Conservation (phyloP, 805 yeast genomes). For the Yarrowia keelungensis region DNA sequence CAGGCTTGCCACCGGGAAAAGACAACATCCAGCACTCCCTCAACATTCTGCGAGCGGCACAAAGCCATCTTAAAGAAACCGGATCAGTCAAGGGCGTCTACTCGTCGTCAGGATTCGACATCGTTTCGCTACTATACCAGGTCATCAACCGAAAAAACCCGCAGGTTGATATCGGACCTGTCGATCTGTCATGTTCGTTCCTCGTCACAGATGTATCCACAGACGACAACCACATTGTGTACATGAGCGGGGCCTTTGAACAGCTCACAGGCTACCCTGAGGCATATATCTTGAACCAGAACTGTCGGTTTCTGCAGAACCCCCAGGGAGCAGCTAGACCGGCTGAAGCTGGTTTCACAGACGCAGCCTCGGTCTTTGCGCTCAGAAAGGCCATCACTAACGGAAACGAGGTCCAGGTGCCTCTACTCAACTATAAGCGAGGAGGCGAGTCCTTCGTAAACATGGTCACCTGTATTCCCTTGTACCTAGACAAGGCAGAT, state of each 20-base stretch:
- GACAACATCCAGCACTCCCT: conserved; percentile 29
- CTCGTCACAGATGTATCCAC: conserved; percentile 22
- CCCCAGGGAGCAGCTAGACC: conserved; percentile 19
- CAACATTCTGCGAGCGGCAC: conserved; percentile 30
- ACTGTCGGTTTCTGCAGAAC: conserved; percentile 28
- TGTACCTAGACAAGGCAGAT: conserved; percentile 15
- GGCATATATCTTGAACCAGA: conserved; percentile 19
- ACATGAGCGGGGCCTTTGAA: conserved; percentile 24
- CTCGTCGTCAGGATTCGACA: conserved; percentile 34
- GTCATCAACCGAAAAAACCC: conserved; percentile 38
- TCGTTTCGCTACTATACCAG: conserved; percentile 24
- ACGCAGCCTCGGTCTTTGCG: conserved; percentile 28
- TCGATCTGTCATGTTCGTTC: conserved; percentile 31
- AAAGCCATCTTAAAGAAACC: conserved; percentile 23
- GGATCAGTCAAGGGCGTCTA: conserved; percentile 30
- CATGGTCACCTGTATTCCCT: conserved; percentile 33
- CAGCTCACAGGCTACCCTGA: conserved; percentile 36
- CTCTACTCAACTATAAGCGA: conserved; percentile 33
- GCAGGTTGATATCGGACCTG: conserved; percentile 30
- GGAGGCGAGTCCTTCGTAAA: conserved; percentile 37
- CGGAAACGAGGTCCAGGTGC: conserved; percentile 29
- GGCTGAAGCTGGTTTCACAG: conserved; percentile 20
- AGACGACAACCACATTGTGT: conserved; percentile 26
- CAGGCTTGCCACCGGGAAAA: background rate
- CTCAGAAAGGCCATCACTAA: conserved; percentile 12